Evolutionary conservation across 164 flowering plant genomes (phyloP).

Genomic region (Umbilicus rupestris): DNA sequence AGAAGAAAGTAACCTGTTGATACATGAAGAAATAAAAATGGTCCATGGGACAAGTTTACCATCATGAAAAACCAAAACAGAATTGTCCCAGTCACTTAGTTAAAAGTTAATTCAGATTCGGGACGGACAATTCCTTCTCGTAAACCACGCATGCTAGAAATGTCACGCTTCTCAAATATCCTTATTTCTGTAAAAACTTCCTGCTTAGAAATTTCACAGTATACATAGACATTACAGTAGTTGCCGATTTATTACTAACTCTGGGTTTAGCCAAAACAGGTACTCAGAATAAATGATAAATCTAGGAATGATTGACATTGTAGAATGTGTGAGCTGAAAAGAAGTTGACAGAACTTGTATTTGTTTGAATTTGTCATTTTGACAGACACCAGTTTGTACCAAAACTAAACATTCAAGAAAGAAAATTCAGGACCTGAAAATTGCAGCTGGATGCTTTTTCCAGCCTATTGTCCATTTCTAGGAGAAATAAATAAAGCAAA

Average conservation of each 20-base stretch:
- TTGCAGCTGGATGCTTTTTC: background rate
- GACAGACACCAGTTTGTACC: conserved; percentile 3
- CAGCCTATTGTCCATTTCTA: background rate
- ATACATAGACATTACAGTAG: background rate
- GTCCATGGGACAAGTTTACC: background rate
- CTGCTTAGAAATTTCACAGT: background rate
- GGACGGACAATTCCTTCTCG: conserved; percentile 1
- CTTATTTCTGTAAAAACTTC: background rate
- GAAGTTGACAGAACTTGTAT: background rate
- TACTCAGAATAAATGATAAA: background rate
- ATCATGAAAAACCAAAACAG: background rate
- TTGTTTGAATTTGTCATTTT: background rate
- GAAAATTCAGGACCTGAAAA: background rate
- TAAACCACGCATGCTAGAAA: background rate
- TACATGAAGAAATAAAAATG: background rate
- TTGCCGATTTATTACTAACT: background rate
- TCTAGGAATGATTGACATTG: background rate
- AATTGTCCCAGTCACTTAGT: background rate
- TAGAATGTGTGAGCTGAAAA: background rate
- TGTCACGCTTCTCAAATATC: background rate
- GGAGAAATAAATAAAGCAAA: background rate
- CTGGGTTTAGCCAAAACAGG: background rate
- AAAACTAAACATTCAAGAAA: background rate
- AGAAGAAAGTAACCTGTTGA: background rate
- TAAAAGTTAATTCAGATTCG: background rate